These are phyloP conservation scores for Tetrapyrgos nigripes DNA, from an alignment of 1,284 basidiomycete species.

Conservation along the genomic window DNA sequence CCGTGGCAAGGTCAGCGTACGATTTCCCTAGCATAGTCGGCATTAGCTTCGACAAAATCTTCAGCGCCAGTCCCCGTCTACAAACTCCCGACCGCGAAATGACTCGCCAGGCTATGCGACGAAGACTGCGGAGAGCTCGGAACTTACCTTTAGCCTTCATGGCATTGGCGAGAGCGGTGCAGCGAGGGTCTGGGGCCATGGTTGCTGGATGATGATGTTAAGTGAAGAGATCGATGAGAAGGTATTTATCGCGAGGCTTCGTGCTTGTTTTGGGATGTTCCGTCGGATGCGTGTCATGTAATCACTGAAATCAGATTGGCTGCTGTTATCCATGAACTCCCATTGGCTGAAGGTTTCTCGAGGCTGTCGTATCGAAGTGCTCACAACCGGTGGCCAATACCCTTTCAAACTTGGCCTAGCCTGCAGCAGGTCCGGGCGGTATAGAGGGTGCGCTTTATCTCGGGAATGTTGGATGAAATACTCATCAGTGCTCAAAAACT, in stretches of 20 bases:
- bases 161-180: constrained; percentile 55
- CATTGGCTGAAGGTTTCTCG: no score
- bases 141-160: constrained; percentile 60
- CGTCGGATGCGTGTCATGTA: neutral
- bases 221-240: neutral
- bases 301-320: neutral
- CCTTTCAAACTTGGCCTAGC: no score
- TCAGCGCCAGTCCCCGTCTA: no score
- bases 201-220: constrained; percentile 13
- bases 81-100: no score
- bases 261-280: neutral
- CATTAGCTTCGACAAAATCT: neutral
- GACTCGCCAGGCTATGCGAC: no score
- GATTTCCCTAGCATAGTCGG: constrained; percentile 44
- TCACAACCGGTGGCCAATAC: no score
- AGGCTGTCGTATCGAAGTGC: no score
- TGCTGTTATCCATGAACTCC: no score
- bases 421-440: no score
- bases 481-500: no score
- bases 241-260: neutral
- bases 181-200: constrained; percentile 55
- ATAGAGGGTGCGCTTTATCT: no score
- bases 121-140: constrained; percentile 10
- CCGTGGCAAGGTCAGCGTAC: constrained; percentile 53
- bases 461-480: no score